Conservation (phyloP, 2,329 filamentous ascomycete genomes). For the Pseudocercospora crystallina region DNA sequence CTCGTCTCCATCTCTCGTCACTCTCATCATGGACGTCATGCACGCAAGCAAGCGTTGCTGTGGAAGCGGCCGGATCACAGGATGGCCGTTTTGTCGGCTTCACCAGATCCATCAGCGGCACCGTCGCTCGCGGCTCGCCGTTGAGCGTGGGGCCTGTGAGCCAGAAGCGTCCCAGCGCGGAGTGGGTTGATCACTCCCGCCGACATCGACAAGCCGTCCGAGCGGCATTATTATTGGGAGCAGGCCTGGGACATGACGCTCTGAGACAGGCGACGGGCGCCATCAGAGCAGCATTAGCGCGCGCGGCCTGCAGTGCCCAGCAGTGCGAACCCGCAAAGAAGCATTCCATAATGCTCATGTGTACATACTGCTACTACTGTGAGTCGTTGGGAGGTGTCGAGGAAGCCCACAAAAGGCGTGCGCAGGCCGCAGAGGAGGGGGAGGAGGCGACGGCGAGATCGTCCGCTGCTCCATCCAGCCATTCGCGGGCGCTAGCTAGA, state of each 20-base stretch:
- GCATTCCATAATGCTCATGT: too few species aligned
- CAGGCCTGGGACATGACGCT: constrained; percentile 2
- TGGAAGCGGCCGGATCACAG: too few species aligned
- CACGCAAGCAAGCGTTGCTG: neutral
- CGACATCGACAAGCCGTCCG: neutral
- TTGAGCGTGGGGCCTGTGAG: neutral
- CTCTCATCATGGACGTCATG: constrained; percentile 7
- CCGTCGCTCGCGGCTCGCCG: neutral
- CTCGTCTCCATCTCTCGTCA: neutral
- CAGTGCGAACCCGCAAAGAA: too few species aligned
- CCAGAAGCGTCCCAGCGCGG: neutral
- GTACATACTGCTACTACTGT: too few species aligned
- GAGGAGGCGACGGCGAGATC: neutral
- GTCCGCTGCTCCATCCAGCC: constrained; percentile 1
- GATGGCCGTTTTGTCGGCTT: too few species aligned
- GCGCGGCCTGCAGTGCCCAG: neutral
- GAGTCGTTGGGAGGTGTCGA: too few species aligned
- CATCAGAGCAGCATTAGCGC: constrained; percentile 17
- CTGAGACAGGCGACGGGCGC: constrained; percentile 11
- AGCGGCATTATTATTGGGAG: neutral
- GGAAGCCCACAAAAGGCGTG: too few species aligned
- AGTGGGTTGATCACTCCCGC: neutral
- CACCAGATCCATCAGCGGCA: neutral
- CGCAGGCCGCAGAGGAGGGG: too few species aligned
- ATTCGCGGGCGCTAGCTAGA: constrained; percentile 5